Conservation (phyloP, 257 asterid species). For the Rauvolfia tetraphylla region DNA sequence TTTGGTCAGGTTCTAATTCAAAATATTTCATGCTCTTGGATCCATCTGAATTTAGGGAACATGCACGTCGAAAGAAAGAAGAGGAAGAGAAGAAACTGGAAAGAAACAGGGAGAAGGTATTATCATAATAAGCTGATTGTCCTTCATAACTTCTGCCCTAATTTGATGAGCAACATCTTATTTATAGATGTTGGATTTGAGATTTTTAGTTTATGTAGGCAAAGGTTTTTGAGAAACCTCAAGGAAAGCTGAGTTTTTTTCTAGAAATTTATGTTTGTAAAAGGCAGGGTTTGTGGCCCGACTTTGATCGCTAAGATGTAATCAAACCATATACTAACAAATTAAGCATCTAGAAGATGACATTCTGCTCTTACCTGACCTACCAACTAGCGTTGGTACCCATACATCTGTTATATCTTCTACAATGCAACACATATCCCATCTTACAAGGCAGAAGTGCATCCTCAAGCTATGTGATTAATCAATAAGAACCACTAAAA, state of each 20-base stretch:
- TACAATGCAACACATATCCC: background rate
- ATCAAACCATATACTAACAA: background rate
- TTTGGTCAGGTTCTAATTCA: background rate
- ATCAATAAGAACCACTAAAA: background rate
- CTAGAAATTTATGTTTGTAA: background rate
- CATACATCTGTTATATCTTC: background rate
- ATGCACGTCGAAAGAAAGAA: conserved; percentile 36
- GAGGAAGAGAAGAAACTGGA: conserved; percentile 48
- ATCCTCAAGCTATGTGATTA: background rate
- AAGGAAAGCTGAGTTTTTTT: background rate
- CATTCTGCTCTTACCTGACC: background rate
- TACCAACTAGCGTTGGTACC: background rate
- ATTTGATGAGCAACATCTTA: background rate
- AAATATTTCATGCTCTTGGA: background rate
- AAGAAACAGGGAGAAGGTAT: conserved; percentile 67
- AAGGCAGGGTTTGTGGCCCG: background rate
- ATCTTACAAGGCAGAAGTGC: background rate
- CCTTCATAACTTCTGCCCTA: background rate
- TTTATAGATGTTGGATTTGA: background rate
- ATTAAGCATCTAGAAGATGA: background rate
- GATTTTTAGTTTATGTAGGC: background rate
- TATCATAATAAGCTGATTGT: background rate
- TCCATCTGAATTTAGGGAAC: conserved; percentile 40
- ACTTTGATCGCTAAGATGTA: background rate
- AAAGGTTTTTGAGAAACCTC: background rate